phyloP scores from a whole-genome alignment of 2,329 filamentous ascomycete genomes.

The Colletotrichum sp. region DNA sequence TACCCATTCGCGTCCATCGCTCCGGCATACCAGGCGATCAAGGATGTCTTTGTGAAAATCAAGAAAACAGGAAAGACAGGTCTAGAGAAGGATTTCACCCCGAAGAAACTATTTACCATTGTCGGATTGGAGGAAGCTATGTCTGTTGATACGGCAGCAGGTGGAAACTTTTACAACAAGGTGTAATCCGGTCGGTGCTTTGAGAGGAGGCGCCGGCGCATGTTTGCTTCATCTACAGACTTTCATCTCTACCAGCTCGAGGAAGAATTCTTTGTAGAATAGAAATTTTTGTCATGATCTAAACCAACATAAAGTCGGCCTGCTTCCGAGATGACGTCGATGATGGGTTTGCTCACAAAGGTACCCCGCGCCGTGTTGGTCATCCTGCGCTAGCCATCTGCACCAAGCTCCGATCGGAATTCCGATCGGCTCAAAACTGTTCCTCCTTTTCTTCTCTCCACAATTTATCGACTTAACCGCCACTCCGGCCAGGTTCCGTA shows the following conservation, averaged over 20 bases:
- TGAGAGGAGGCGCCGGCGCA: fast-evolving
- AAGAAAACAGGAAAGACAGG: background rate
- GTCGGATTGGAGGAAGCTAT: background rate
- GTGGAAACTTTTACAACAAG: background rate
- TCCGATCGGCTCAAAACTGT: no score
- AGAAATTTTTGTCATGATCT: background rate
- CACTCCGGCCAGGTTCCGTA: background rate
- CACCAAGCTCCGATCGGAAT: background rate
- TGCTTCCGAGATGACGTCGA: background rate
- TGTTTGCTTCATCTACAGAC: background rate
- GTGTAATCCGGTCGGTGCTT: background rate
- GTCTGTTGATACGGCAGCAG: background rate
- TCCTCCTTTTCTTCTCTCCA: no score
- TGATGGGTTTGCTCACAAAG: background rate
- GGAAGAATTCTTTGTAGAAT: no score
- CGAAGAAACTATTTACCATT: background rate
- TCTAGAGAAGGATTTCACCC: background rate
- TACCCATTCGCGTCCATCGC: background rate
- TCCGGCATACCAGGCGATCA: background rate
- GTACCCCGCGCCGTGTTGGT: background rate
- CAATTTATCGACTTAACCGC: background rate
- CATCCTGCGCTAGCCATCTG: background rate
- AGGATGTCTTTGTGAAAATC: background rate
- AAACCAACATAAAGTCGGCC: background rate
- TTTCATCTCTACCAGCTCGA: background rate